Evolutionary conservation across 1,139 yeast species (phyloP).

Genomic region (Kodamaea sp.): DNA sequence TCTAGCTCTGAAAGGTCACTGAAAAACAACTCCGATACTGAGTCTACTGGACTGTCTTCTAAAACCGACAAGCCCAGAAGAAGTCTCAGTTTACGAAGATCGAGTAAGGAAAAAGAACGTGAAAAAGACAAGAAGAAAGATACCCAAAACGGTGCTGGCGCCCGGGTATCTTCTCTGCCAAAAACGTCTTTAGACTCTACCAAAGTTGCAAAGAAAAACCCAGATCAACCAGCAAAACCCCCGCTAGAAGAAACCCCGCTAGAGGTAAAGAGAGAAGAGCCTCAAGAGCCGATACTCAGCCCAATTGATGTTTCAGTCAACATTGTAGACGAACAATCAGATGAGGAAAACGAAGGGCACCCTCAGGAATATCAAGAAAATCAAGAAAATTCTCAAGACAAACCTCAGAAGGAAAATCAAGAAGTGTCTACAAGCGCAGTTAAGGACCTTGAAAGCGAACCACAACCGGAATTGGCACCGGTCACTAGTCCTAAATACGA

Average conservation of each 20-base stretch:
- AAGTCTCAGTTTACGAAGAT: constrained; percentile 12
- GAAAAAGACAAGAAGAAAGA: not conserved
- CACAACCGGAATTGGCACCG: not conserved
- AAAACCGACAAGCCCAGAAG: constrained; percentile 12
- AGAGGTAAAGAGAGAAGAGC: constrained; percentile 1
- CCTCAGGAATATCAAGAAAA: not conserved
- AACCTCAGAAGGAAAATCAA: not conserved
- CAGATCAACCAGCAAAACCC: constrained; percentile 1
- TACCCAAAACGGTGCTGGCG: no score
- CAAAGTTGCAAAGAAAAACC: no score
- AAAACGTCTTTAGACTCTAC: no score
- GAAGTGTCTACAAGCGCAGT: not conserved
- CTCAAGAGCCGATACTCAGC: constrained; percentile 3
- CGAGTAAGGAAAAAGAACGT: constrained; percentile 5
- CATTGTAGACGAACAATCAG: constrained; percentile 6
- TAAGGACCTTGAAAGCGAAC: not conserved
- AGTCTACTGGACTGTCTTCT: constrained; percentile 1
- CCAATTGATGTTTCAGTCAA: constrained; percentile 8
- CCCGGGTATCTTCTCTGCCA: no score
- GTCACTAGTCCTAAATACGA: not conserved
- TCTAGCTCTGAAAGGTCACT: constrained; percentile 7
- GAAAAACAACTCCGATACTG: constrained; percentile 4
- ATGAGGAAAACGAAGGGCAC: constrained; percentile 1
- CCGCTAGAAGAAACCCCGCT: not conserved
- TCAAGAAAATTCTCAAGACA: not conserved